phyloP scores from a whole-genome alignment of 345 rosid species.

The Arabis hirsuta region DNA sequence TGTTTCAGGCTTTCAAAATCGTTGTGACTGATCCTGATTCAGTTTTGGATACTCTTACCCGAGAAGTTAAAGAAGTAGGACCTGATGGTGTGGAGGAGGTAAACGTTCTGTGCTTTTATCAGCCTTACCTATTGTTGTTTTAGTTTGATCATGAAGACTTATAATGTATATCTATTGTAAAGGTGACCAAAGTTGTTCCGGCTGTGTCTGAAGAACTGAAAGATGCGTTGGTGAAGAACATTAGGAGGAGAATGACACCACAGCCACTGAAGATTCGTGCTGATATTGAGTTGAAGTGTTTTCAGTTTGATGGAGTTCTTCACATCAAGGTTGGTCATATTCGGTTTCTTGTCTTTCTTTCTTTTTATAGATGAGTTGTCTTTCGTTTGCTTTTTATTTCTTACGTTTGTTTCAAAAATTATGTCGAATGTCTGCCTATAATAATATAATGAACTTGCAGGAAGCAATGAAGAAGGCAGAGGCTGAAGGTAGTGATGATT shows the following conservation, averaged over 20 bases:
- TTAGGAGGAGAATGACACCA: slow-evolving; percentile 90
- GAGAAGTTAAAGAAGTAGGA: slow-evolving; percentile 77
- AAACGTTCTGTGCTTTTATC: slow-evolving; percentile 10
- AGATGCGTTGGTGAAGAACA: slow-evolving; percentile 74
- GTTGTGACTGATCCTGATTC: slow-evolving; percentile 86
- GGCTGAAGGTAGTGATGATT: slow-evolving; percentile 83
- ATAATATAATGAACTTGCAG: slow-evolving; percentile 43
- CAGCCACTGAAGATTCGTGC: slow-evolving; percentile 90
- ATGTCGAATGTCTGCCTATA: neutral
- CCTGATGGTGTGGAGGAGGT: slow-evolving; percentile 97
- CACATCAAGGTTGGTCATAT: slow-evolving; percentile 71
- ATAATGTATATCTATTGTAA: slow-evolving; percentile 8
- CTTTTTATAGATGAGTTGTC: neutral
- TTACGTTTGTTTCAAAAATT: neutral
- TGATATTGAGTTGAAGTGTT: slow-evolving; percentile 92
- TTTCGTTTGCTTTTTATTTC: slow-evolving; percentile 4
- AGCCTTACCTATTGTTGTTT: neutral
- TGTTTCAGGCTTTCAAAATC: slow-evolving; percentile 77
- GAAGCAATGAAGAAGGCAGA: slow-evolving; percentile 95
- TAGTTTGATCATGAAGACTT: slow-evolving; percentile 13
- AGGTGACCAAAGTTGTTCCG: slow-evolving; percentile 77
- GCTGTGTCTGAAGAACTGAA: slow-evolving; percentile 84
- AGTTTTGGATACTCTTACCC: slow-evolving; percentile 68
- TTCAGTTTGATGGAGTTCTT: slow-evolving; percentile 90
- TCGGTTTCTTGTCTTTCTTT: neutral